Evolutionary conservation across 495 filamentous ascomycete species (phyloP).

Genomic region (Neurospora discreta): DNA sequence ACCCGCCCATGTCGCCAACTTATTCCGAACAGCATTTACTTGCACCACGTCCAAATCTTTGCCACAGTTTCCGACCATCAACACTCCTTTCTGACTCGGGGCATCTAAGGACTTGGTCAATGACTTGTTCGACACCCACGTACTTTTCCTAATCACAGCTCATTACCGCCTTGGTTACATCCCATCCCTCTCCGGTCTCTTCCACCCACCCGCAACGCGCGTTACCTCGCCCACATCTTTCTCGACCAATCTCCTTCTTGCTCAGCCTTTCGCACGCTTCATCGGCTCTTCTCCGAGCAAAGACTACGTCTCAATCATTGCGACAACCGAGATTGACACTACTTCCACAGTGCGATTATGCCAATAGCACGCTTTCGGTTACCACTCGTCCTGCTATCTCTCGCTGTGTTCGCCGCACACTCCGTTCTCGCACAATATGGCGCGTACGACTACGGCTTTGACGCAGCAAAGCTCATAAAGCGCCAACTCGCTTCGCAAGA

Average conservation of each 20-base stretch:
- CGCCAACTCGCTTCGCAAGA: constrained; percentile 11
- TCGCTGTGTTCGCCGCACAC: not conserved
- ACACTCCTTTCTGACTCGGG: not conserved
- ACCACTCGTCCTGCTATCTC: not conserved
- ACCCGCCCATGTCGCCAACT: not conserved
- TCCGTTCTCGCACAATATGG: constrained; percentile 8
- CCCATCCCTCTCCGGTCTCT: not conserved
- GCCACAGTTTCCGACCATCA: not conserved
- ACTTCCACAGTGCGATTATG: not conserved
- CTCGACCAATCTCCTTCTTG: not conserved
- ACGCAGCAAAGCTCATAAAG: constrained; percentile 14
- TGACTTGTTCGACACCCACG: not conserved
- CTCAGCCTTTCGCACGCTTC: not conserved
- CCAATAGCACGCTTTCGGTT: constrained; percentile 5
- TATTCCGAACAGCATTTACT: not conserved
- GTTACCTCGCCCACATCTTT: not conserved
- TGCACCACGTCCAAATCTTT: not conserved
- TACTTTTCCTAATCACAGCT: not conserved
- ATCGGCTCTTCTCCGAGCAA: not conserved
- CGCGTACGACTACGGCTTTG: constrained; percentile 33
- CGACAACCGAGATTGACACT: not conserved
- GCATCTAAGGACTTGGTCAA: not conserved
- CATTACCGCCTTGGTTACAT: not conserved
- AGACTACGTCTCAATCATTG: not conserved
- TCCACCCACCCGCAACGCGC: not conserved